Base-by-base conservation (phyloP, 805 yeast genomes). In the Barnettozyma pratensis region DNA sequence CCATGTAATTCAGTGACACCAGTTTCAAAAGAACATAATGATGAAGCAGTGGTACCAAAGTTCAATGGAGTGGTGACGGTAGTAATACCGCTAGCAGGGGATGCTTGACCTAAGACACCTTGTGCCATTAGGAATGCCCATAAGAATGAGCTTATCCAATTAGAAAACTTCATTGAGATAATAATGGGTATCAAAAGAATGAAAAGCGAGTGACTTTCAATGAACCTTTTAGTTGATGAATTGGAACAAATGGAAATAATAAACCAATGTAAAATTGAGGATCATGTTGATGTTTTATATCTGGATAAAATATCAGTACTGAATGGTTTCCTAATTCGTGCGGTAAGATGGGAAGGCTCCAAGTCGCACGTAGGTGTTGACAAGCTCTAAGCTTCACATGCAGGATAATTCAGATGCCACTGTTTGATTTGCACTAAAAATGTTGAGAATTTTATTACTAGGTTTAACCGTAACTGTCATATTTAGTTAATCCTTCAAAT, bases 71-170 rank as follows among this genome's bases (percentile, higher is more conserved):
- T 41, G 19, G 37, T 31, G 11, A 41, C 44, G 5, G 44, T 41
- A 14, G 28, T 29, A 11, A 41, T 41, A 31, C 44, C 38, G 3
- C 14, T 37, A 31, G 44, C 31, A 9, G 34, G 11, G 11, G 34
- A 31, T 8, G 31, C 11, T 25, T 41, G 37, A 32, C 37, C 46
- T 7, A 47, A 35, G n/a, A 44, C 48, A 30, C 35, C 30, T 6
- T 42, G 45, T 4, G 38, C 38, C 38, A 36, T 36, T 10, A 42
- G 31, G 39, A 36, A 42, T 9, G 39, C 19, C 39, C 39, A 42
- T 41, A 41, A 32, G 26, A 41, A 32, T 41, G 44, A 32, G 26
- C 44, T 26, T 27, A 41, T 27, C 26, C 12, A 41, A 37, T 34
- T 41, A 12, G 38, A 41, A 32, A 41, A 31, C 38, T 34, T 41